These are phyloP conservation scores for Bondarzewia mesenterica DNA, from an alignment of 1,284 basidiomycete genomes.

Conservation along the genomic window DNA sequence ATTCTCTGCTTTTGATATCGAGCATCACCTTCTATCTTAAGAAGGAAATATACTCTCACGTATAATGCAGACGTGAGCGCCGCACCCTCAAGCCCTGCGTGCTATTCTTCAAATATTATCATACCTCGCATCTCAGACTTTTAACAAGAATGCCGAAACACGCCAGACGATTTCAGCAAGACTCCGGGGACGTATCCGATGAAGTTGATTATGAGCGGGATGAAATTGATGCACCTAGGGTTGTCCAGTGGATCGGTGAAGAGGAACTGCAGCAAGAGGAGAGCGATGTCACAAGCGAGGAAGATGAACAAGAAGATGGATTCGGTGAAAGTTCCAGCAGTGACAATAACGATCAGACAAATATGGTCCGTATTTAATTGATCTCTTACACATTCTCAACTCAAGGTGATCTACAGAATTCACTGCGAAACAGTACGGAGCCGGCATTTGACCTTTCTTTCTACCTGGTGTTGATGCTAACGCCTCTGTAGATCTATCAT, in stretches of 20 bases:
- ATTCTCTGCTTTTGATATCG: not conserved
- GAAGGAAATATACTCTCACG: too few relatives aligned
- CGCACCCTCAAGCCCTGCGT: too few relatives aligned
- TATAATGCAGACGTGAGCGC: too few relatives aligned
- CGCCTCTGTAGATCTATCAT: constrained; percentile 2
- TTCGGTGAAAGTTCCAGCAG: too few relatives aligned
- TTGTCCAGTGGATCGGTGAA: constrained; percentile 6
- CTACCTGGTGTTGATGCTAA: not conserved
- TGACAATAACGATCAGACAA: not conserved
- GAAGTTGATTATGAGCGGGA: not conserved
- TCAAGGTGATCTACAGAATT: not conserved
- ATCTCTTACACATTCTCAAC: not conserved
- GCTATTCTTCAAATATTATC: too few relatives aligned
- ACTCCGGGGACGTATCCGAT: not conserved
- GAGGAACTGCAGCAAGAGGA: not conserved
- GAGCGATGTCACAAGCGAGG: not conserved
- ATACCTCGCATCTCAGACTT: too few relatives aligned
- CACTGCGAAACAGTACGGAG: not conserved
- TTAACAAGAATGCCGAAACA: too few relatives aligned
- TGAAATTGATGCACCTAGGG: constrained; percentile 1
- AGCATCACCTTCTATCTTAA: too few relatives aligned
- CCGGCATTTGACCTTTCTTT: not conserved
- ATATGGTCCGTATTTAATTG: not conserved
- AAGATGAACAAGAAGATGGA: not conserved
- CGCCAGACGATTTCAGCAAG: not conserved